Percentiles rank a stretch among this genome's conserved stretches.
phyloP scores from a whole-genome alignment of 306 rosid genomes.

The Notholithocarpus densiflorus region DNA sequence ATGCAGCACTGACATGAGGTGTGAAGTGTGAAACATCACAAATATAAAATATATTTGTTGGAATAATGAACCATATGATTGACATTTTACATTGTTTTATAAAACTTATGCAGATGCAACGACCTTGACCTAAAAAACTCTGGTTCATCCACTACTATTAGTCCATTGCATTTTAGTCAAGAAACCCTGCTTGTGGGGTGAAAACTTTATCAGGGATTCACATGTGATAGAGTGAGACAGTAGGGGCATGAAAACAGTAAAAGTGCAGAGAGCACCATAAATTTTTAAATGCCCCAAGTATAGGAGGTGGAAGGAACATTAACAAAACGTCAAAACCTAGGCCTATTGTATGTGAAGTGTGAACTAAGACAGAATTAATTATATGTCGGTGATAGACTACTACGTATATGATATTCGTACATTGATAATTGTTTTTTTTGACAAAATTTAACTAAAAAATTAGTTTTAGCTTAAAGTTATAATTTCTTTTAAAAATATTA shows the following conservation, averaged over 20 bases:
- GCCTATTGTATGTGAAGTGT: too few species aligned
- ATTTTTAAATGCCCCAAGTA: too few species aligned
- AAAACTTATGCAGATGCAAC: conserved; percentile 16
- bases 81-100: not conserved
- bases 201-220: not conserved
- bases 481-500: too few species aligned
- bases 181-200: not conserved
- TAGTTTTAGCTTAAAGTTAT: too few species aligned
- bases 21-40: conserved; percentile 15
- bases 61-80: conserved; percentile 18
- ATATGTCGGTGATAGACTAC: too few species aligned
- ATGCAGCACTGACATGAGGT: not conserved
- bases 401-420: fast-evolving
- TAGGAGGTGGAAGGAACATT: too few species aligned
- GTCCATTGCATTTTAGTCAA: conserved; percentile 15
- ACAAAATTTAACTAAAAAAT: too few species aligned
- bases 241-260: too few species aligned
- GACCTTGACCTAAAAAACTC: conserved; percentile 14
- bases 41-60: conserved; percentile 2
- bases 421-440: fast-evolving
- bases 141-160: conserved; percentile 22
- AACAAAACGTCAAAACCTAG: too few species aligned
- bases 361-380: too few species aligned
- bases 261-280: too few species aligned
- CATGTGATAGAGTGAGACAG: not conserved